Conservation (phyloP, 345 rosid genomes). For the Linum tenue region DNA sequence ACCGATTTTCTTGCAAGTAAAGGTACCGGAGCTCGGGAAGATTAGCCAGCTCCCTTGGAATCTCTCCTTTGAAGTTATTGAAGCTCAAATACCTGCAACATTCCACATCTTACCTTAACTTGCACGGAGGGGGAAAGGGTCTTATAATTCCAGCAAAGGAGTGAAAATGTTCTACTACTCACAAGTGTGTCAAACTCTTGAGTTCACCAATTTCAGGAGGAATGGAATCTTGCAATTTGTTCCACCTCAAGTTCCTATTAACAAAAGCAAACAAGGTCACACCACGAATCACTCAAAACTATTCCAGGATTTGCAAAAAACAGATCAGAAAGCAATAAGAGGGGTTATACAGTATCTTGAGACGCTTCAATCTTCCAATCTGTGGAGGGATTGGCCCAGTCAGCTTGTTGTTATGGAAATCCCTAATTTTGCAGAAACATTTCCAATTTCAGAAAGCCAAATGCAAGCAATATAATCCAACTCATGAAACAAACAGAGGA, state of each 20-base stretch:
- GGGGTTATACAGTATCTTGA: slow-evolving; percentile 59
- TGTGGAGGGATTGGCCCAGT: slow-evolving; percentile 96
- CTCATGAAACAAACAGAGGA: too few relatives aligned
- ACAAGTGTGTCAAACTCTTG: slow-evolving; percentile 85
- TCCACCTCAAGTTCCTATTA: slow-evolving; percentile 82
- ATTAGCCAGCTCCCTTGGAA: slow-evolving; percentile 76
- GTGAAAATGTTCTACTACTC: slow-evolving; percentile 20
- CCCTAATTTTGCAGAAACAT: slow-evolving; percentile 32
- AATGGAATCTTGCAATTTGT: slow-evolving; percentile 82
- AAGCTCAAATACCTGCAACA: slow-evolving; percentile 73
- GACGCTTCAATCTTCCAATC: slow-evolving; percentile 78
- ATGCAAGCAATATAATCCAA: too few relatives aligned
- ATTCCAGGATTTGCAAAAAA: not conserved
- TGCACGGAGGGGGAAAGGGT: not conserved
- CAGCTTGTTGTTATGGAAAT: slow-evolving; percentile 79
- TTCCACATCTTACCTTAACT: not conserved
- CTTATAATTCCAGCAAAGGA: not conserved
- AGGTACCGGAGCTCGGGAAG: slow-evolving; percentile 89
- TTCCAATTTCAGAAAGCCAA: not conserved
- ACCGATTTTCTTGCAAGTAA: slow-evolving; percentile 86
- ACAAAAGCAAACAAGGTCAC: not conserved
- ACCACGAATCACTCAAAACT: not conserved
- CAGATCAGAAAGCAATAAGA: not conserved
- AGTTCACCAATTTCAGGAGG: slow-evolving; percentile 88
- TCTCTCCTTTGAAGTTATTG: slow-evolving; percentile 88